phyloP scores from a whole-genome alignment of 768 basidiomycete genomes.

The Crassisporium funariophilum region DNA sequence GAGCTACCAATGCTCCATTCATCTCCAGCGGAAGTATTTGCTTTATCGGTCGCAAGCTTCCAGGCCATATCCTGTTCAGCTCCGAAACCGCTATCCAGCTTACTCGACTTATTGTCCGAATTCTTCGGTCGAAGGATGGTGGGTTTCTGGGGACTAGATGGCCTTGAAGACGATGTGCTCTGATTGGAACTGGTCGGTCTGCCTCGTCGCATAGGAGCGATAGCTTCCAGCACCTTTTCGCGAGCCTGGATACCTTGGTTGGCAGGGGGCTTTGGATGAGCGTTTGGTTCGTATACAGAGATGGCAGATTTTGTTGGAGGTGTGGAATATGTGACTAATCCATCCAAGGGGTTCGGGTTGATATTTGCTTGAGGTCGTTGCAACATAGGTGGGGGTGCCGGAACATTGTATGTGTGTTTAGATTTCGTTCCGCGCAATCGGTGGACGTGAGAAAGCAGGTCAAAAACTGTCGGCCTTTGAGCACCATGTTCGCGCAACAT shows the following conservation, averaged over 20 bases:
- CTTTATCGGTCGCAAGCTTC: constrained; percentile 32
- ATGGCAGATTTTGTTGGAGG: constrained; percentile 17
- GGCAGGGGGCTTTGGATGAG: constrained; percentile 24
- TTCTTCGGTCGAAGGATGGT: constrained; percentile 6
- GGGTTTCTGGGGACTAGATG: constrained; percentile 34
- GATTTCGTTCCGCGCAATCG: constrained; percentile 86
- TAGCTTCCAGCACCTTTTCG: constrained; percentile 78
- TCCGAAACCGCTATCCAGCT: constrained; percentile 38
- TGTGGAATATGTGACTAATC: constrained; percentile 28
- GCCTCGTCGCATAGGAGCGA: constrained; percentile 77
- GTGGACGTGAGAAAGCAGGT: constrained; percentile 83
- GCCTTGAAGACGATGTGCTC: constrained; percentile 30
- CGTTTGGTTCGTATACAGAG: constrained; percentile 14
- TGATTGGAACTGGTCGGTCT: constrained; percentile 46
- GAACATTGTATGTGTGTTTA: constrained; percentile 67
- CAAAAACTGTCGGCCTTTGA: constrained; percentile 86
- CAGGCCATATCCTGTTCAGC: constrained; percentile 50
- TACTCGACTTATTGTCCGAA: constrained; percentile 27
- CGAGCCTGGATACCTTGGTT: constrained; percentile 68
- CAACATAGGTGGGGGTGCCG: constrained; percentile 47
- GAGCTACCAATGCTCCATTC: constrained; percentile 42
- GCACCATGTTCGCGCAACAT: constrained; percentile 92
- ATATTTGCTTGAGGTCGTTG: constrained; percentile 29
- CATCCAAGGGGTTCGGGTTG: constrained; percentile 29
- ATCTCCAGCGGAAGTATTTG: constrained; percentile 27